Evolutionary conservation across 2,329 filamentous ascomycete genomes (phyloP).

Genomic region (Phaeomoniella chlamydospora): DNA sequence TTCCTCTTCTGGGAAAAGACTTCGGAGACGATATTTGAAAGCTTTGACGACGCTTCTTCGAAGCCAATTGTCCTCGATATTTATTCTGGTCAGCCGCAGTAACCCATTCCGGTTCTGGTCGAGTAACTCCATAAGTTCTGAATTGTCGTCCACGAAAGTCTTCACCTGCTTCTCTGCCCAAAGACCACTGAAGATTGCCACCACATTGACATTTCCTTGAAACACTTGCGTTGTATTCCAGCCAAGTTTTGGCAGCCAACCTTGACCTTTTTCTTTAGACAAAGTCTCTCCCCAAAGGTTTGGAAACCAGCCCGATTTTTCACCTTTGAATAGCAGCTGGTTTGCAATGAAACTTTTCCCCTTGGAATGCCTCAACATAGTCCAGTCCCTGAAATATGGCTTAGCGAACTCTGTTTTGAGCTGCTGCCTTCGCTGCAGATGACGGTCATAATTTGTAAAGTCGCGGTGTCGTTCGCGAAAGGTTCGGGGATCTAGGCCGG

Average conservation of each 20-base stretch:
- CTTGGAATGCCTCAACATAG: conserved; percentile 63
- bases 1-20: conserved; percentile 31
- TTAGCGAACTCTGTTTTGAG: conserved; percentile 68
- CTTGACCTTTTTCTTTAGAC: conserved; percentile 15
- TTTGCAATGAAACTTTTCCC: conserved; percentile 89
- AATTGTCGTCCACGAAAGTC: conserved; percentile 60
- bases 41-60: conserved; percentile 41
- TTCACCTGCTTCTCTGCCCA: conserved; percentile 76
- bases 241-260: conserved; percentile 32
- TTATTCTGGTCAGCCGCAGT: conserved; percentile 72
- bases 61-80: conserved; percentile 69
- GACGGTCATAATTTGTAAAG: conserved; percentile 73
- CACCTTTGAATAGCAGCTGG: conserved; percentile 66
- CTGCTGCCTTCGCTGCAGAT: conserved; percentile 59
- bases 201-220: conserved; percentile 58
- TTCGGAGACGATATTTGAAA: conserved; percentile 37
- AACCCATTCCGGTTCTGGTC: conserved; percentile 29
- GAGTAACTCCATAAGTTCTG: conserved; percentile 52
- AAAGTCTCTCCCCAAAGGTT: conserved; percentile 77
- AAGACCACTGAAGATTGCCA: conserved; percentile 64
- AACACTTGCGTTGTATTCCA: conserved; percentile 64
- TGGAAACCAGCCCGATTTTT: conserved; percentile 80
- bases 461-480: conserved; percentile 59
- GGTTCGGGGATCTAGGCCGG: conserved; percentile 55
- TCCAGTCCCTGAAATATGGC: conserved; percentile 94